Evolutionary conservation across 805 yeast species (phyloP).

Genomic region (Hagleromyces aurorensis): DNA sequence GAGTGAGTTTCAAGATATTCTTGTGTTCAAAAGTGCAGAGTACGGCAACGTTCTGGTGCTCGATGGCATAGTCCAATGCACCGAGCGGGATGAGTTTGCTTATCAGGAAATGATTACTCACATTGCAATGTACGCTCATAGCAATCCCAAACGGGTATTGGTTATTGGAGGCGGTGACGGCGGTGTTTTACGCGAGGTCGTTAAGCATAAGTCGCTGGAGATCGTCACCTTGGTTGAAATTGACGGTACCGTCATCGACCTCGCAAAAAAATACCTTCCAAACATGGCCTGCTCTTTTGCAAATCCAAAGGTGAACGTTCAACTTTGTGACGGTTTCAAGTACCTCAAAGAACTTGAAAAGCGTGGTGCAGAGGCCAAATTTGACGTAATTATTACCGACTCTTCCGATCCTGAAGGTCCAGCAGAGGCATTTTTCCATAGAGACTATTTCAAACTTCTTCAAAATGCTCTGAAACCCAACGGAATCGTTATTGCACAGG

Average conservation of each 20-base stretch:
- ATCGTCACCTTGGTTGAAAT: conserved; percentile 78
- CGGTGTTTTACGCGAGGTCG: conserved; percentile 83
- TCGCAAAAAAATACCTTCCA: conserved; percentile 67
- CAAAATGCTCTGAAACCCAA: conserved; percentile 51
- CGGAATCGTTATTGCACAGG: conserved; percentile 74
- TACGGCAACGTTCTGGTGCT: conserved; percentile 85
- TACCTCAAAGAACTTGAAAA: conserved; percentile 41
- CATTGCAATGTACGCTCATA: conserved; percentile 71
- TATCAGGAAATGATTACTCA: conserved; percentile 91
- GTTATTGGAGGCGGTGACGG: conserved; percentile 97
- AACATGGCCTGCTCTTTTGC: conserved; percentile 60
- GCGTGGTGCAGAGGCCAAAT: conserved; percentile 37
- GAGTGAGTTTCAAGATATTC: conserved; percentile 73
- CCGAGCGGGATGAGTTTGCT: conserved; percentile 89
- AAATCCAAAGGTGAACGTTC: conserved; percentile 58
- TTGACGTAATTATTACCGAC: conserved; percentile 83
- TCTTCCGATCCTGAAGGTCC: conserved; percentile 96
- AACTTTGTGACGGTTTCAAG: conserved; percentile 78
- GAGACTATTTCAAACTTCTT: conserved; percentile 63
- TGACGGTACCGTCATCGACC: conserved; percentile 71
- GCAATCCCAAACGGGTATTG: conserved; percentile 62
- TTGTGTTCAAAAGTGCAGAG: conserved; percentile 64
- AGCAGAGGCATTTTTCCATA: conserved; percentile 81
- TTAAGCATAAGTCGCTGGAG: conserved; percentile 62
- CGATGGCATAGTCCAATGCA: conserved; percentile 85